Base-by-base conservation (phyloP, 1,284 basidiomycete genomes). In the Tilletia caries region DNA sequence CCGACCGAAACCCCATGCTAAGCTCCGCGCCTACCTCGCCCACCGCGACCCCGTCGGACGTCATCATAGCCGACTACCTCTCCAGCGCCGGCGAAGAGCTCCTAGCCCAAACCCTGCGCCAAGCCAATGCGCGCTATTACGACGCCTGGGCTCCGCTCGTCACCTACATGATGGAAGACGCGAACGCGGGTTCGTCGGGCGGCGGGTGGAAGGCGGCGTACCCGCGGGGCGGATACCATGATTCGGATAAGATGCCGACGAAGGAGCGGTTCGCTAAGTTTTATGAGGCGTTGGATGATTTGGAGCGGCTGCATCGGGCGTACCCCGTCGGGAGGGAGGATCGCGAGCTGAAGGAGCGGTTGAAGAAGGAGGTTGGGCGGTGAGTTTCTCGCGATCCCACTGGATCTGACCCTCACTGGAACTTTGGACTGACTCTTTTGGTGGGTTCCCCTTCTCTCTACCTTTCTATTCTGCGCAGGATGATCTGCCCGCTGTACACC, bases 231-330 rank as follows among this genome's bases (percentile, higher is more conserved):
- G 74, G 73, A 1, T 73, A 71, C 3, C 67, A 66, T 2, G 77
- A 81, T 20, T 20, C 58, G 32, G 58, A 62, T 67, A 79, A 77
- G 72, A 74, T 75, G 27, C 74, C 75, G 60, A 75, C 77, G 66
- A 81, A 81, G 67, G 79, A 81, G 29, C 69, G 78, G 12, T 81
- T 81, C 46, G 75, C 79, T 27, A 75, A 73, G 50, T 80, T 80
- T 68, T 80, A 76, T 70, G 79, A 80, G 18, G 70, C 71, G 29
- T 67, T 80, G 1, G 79, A 80, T 52, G 79, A 80, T 48, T 58
- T 80, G 23, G 77, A 79, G 64, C 33, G 75, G 2, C 54, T 80
- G 34, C 79, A 80, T 60, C 71, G 75, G n/a, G 79, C 79, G 2
- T 80, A 76, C 70, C 78, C 79, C 1, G 68, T 79, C 41, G 73